These are phyloP conservation scores for Xylariaceae sp. DNA, from an alignment of 2,329 filamentous ascomycete genomes.

Conservation along the genomic window DNA sequence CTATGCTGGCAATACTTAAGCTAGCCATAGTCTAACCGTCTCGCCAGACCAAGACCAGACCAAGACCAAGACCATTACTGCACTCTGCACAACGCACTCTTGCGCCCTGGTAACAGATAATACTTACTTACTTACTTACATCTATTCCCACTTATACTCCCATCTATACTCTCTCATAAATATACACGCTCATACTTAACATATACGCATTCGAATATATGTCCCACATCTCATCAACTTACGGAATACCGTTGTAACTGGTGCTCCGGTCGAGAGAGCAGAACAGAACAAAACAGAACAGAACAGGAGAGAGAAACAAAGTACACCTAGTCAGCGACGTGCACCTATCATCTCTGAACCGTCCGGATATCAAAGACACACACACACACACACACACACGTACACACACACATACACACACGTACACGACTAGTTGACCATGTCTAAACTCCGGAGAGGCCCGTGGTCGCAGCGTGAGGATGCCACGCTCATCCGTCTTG, in stretches of 20 bases:
- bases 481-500: slow-evolving; percentile 61
- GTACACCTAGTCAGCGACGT: background rate
- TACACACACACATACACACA: background rate
- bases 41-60: no score
- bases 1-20: background rate
- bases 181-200: background rate
- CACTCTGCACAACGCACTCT: no score
- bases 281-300: background rate
- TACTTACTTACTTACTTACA: background rate
- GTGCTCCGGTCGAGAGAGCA: background rate
- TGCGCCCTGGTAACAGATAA: background rate
- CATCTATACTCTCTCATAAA: background rate
- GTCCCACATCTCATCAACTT: background rate
- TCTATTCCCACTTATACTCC: background rate
- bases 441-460: slow-evolving; percentile 48
- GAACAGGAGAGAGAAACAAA: background rate
- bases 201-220: background rate
- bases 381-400: background rate
- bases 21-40: no score
- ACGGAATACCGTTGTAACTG: background rate
- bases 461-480: slow-evolving; percentile 82
- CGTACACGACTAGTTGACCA: slow-evolving; percentile 1
- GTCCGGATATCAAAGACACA: background rate
- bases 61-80: no score
- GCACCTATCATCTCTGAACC: background rate